Evolutionary conservation across 176 grass and related monocot species (phyloP), one percentile per base, ranked within the genome.

Genomic region (Poa pratensis): DNA sequence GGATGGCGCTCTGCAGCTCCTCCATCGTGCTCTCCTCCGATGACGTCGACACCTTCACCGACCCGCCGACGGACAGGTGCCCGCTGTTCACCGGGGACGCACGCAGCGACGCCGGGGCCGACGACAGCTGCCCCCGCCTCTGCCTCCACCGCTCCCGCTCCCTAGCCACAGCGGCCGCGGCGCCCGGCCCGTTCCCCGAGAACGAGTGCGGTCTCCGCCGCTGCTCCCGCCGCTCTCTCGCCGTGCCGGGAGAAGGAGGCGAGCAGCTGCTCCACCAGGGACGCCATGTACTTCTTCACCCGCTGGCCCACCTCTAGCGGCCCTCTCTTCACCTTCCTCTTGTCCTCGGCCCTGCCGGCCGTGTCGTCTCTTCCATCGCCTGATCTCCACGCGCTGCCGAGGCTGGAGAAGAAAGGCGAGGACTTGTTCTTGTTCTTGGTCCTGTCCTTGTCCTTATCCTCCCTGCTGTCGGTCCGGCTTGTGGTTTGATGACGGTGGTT

Each of bases 21-120:
- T 98, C 91, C 96, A 96, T 98, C 24, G 96, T 94, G 88, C 93
- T 98, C 82, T 90, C 90, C 32, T 98, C 91, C n/a, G 90, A 89
- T 54, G 90, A 94, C 34, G 91, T 92, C 6, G 91, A 94, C 42
- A 91, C 83, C 75, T 93, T 92, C 45, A 94, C 85, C 14, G 92
- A 92, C 7, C 87, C 86, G 22, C 85, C 85, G 15, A 92, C 88
- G 3, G 91, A 95, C 34, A 98, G 92, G 73, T 94, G 93, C 2
- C 96, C 96, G 68, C 96, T 96, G 89, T 94, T 93, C 5, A 88
- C 86, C 9, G 96, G 96, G 0, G 96, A 98, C 1, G 84, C 90
- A 3, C 88, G 69, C 81, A 90, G 92, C n/a, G 96, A 98, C 8
- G 88, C 93, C n/a, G 96, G 96, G 22, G 96, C 96, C 1, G 96